These are phyloP conservation scores for Solanum neorickii DNA, from an alignment of 257 asterid species.

Conservation along the genomic window DNA sequence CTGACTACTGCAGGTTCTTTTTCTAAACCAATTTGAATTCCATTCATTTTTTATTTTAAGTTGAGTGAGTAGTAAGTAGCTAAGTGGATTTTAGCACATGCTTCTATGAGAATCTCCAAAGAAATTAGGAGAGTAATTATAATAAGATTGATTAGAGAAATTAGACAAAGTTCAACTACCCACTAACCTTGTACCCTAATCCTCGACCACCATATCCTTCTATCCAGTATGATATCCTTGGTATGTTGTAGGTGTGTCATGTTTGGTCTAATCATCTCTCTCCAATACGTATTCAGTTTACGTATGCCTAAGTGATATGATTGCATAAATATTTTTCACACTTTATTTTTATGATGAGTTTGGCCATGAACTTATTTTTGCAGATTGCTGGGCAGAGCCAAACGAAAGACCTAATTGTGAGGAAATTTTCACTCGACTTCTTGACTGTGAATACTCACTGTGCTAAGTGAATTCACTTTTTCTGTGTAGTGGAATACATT, in stretches of 20 bases:
- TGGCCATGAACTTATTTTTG: neutral
- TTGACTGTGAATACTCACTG: conserved; percentile 69
- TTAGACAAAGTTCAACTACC: neutral
- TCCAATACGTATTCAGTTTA: neutral
- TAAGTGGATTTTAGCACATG: neutral
- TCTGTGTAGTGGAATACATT: conserved; percentile 16
- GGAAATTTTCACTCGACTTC: conserved; percentile 57
- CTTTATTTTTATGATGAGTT: neutral
- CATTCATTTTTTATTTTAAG: neutral
- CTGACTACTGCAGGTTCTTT: too few relatives aligned
- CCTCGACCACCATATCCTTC: neutral
- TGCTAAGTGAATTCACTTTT: conserved; percentile 26
- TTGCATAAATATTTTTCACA: neutral
- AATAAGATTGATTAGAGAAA: neutral
- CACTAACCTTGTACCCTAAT: neutral
- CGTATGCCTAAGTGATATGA: neutral
- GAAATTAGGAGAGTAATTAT: neutral
- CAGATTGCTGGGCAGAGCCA: conserved; percentile 89
- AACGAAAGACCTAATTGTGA: conserved; percentile 71
- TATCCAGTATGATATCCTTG: neutral
- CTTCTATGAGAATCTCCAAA: neutral
- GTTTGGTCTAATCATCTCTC: neutral
- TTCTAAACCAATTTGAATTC: too few relatives aligned
- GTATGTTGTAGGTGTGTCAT: neutral
- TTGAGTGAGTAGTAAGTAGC: neutral